Base-by-base conservation (phyloP, 768 basidiomycete genomes). In the Tephrocybe sp. region DNA sequence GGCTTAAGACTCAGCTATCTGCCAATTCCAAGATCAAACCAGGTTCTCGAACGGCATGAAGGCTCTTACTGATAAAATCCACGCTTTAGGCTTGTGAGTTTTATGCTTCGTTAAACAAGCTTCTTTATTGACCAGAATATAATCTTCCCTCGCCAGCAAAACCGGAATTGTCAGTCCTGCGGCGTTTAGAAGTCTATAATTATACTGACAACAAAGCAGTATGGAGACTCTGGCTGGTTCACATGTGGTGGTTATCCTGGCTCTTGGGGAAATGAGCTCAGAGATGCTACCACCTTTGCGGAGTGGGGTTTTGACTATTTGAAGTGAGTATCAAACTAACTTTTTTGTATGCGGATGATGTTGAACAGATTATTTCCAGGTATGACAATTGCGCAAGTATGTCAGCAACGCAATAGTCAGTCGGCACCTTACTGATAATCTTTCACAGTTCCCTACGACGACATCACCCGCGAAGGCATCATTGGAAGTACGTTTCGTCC, bases 281-380 rank as follows among this genome's bases (percentile, higher is more conserved):
- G 80, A 23, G 83, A 85, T 57, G 70, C 71, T 5, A 73, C 72
- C 52, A 67, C 74, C 4, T 85, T 84, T 65, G 73, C 75, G 39
- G 71, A 78, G 32, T 85, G 84, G 84, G 82, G 82, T 7, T 84
- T 84, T 49, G 79, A 85, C 62, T 81, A 80, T 56, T 70, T 85
- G 40, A 85, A 85, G 83, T 83, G 45, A 34, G 75, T 56, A 9
- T n/a, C n/a, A n/a, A n/a, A n/a, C 22, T 35, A 35, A 12, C 23
- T n/a, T 40, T 39, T 39, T 49, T 7, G 5, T 36, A 17, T 36
- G 32, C 34, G 11, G n/a, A 13, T 36, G 17, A 39, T 16, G 16
- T n/a, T 43, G n/a, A 43, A 5, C 14, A 17, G 5, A 20, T 17
- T 35, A 11, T 62, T 44, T n/a, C 4, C 32, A 70, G 69, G 57